These are phyloP conservation scores for Haberlea rhodopensis DNA, from an alignment of 257 asterid species.

Conservation along the genomic window DNA sequence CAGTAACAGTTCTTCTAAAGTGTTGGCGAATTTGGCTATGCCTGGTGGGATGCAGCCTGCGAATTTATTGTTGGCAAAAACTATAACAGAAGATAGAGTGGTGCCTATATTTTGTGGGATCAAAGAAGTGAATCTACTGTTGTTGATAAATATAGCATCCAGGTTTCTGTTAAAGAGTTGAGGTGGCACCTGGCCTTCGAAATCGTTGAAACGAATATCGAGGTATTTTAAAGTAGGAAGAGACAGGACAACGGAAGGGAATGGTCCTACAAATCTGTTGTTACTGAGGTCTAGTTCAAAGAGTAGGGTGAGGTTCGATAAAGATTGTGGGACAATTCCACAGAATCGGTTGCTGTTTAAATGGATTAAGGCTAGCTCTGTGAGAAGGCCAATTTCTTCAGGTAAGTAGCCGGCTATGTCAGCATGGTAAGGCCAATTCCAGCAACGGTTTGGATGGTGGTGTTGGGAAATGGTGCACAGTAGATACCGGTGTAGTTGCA, in stretches of 20 bases:
- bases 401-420: constrained; percentile 80
- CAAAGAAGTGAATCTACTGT: constrained; percentile 42
- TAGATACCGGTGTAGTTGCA: too few relatives aligned
- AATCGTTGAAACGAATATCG: constrained; percentile 71
- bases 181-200: constrained; percentile 63
- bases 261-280: constrained; percentile 73
- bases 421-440: constrained; percentile 62
- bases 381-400: constrained; percentile 57
- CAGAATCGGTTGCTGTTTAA: too few relatives aligned
- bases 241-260: constrained; percentile 59
- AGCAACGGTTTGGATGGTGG: constrained; percentile 44
- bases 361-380: too few relatives aligned
- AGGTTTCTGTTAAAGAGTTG: constrained; percentile 42
- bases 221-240: constrained; percentile 46
- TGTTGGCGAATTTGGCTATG: constrained; percentile 52
- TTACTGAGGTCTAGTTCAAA: constrained; percentile 71
- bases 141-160: constrained; percentile 63
- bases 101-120: constrained; percentile 51
- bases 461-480: constrained; percentile 46
- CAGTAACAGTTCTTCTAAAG: constrained; percentile 56
- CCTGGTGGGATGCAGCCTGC: constrained; percentile 62
- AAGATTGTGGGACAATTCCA: too few relatives aligned
- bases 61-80: constrained; percentile 61
- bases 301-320: constrained; percentile 43
- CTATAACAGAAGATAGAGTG: constrained; percentile 56